phyloP scores from a whole-genome alignment of 768 basidiomycete genomes.

The Boletus edulis region DNA sequence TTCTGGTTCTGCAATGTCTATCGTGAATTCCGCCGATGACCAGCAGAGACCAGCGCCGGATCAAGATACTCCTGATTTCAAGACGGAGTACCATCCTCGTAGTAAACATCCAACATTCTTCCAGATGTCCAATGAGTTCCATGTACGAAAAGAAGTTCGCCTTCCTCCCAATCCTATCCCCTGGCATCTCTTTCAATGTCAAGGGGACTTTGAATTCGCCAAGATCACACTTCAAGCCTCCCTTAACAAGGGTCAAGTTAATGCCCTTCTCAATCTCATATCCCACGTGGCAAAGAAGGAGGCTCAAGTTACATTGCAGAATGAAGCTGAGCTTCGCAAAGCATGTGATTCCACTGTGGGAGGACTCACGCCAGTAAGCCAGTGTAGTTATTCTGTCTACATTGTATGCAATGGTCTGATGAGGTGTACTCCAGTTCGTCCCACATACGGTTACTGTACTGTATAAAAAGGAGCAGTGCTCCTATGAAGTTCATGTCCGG shows the following conservation, averaged over 20 bases:
- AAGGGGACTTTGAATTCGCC: slow-evolving; percentile 7
- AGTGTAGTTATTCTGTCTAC: not conserved
- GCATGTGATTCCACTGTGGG: not conserved
- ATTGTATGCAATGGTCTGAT: not conserved
- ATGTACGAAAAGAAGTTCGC: no score
- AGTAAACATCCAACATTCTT: slow-evolving; percentile 7
- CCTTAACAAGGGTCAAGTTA: slow-evolving; percentile 4
- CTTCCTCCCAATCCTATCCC: not conserved
- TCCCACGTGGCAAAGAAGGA: slow-evolving; percentile 7
- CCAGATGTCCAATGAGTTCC: not conserved
- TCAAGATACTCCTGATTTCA: slow-evolving; percentile 8
- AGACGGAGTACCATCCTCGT: slow-evolving; percentile 26
- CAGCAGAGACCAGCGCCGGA: no score
- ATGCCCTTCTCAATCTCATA: slow-evolving; percentile 7
- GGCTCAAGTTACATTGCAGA: slow-evolving; percentile 14
- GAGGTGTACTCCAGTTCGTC: no score
- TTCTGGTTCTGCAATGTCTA: no score
- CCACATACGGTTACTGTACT: not conserved
- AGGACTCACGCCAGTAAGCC: not conserved
- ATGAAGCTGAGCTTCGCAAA: not conserved
- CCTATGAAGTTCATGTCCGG: no score
- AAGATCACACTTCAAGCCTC: slow-evolving; percentile 10
- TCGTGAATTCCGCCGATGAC: no score
- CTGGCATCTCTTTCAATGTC: not conserved
- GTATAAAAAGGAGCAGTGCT: no score